Percentiles rank a stretch among this genome's conserved stretches.
Conservation (phyloP, 78 protist genomes). For the Isochrysis galbana region DNA sequence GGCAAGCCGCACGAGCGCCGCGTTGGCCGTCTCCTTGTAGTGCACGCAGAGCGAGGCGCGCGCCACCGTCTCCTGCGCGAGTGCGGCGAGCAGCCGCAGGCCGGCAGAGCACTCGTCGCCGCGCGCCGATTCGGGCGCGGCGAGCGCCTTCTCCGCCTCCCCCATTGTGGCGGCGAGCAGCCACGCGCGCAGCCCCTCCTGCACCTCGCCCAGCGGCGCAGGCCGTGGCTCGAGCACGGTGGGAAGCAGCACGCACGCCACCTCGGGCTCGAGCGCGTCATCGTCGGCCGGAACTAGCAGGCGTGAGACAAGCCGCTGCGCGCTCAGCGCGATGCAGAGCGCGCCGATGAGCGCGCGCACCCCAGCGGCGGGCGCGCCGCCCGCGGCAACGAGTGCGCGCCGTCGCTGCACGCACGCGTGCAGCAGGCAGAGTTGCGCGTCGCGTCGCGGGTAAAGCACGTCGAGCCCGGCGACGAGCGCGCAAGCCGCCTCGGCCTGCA, state of each 20-base stretch:
- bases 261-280: neutral
- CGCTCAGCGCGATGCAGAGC: neutral
- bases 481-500: conserved; percentile 18
- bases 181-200: neutral
- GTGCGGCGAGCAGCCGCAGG: neutral
- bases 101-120: neutral
- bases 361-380: neutral
- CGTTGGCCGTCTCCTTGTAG: neutral
- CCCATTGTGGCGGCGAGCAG: neutral
- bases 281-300: neutral
- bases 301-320: neutral
- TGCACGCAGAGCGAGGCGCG: neutral
- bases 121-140: neutral
- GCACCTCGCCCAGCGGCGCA: neutral
- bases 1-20: neutral
- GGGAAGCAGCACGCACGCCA: neutral
- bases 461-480: neutral
- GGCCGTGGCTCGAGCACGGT: neutral
- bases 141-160: neutral
- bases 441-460: neutral
- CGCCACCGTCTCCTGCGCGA: neutral
- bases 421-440: neutral
- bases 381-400: no score
- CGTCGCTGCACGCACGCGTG: neutral
- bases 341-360: neutral